phyloP scores from a whole-genome alignment of 192 early-diverging fungal species.

The Backusella westeae region DNA sequence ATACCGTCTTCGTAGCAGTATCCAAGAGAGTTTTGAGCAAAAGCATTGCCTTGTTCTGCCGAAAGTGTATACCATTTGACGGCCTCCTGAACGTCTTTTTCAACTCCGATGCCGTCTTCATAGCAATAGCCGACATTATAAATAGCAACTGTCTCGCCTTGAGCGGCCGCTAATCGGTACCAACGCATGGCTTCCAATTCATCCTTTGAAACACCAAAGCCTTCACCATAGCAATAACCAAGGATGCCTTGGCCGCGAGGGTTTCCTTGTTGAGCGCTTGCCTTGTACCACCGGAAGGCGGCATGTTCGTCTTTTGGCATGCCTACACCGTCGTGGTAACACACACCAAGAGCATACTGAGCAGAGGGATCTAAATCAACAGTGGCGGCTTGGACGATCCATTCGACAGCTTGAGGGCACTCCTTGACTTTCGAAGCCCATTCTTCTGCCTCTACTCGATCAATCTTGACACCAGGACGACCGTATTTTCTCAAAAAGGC shows the following conservation, averaged over 20 bases:
- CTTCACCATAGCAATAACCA: conserved; percentile 80
- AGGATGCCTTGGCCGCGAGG: conserved; percentile 63
- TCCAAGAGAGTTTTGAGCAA: conserved; percentile 78
- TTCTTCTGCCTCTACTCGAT: conserved; percentile 74
- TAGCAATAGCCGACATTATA: conserved; percentile 59
- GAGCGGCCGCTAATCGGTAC: conserved; percentile 52
- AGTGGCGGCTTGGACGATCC: conserved; percentile 63
- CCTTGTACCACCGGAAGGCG: conserved; percentile 72
- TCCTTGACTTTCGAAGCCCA: conserved; percentile 50
- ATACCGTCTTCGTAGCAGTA: conserved; percentile 80
- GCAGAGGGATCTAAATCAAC: conserved; percentile 45
- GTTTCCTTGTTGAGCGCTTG: conserved; percentile 57
- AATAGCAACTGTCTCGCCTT: conserved; percentile 53
- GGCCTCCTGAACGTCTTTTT: conserved; percentile 46
- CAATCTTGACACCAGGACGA: conserved; percentile 73
- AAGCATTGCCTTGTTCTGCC: conserved; percentile 67
- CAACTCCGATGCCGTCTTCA: conserved; percentile 57
- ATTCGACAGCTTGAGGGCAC: conserved; percentile 49
- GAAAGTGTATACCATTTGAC: conserved; percentile 62
- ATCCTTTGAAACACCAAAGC: conserved; percentile 64
- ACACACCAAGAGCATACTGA: conserved; percentile 71
- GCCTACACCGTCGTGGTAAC: conserved; percentile 79
- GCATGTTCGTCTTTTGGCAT: conserved; percentile 55
- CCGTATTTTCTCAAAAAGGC: conserved; percentile 81
- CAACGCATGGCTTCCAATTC: conserved; percentile 60